Base-by-base conservation (phyloP, 1,284 basidiomycete genomes). In the Boletus smithii region DNA sequence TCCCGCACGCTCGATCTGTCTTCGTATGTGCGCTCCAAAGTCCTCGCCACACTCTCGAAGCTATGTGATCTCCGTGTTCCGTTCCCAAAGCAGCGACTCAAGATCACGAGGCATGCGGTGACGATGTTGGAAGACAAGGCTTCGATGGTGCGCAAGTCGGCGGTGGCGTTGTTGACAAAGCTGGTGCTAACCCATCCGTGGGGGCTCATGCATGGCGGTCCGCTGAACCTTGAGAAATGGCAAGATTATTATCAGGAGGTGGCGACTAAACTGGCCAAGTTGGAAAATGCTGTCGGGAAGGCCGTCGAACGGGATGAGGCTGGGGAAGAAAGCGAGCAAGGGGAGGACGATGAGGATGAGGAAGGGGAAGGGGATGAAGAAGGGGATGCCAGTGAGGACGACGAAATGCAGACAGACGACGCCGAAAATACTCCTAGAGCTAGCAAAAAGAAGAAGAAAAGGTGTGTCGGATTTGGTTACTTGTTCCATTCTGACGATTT, bases 131-230 rank as follows among this genome's bases (percentile, higher is more conserved):
- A 93, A 58, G 97, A 99, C 73, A 98, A 98, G 70, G 85, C 83
- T 1, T 84, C 90, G 26, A 84, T 80, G 10, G 95, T 97, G 11
- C 78, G 95, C 56, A 93, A 93, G 67, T 83, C 81, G 50, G 88
- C 94, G 9, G 87, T 92, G 42, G 77, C 80, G 16, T 73, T 97
- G 6, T 70, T 99, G 26, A 81, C 81, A 39, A 83, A 83, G 60
- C 73, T 99, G 20, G 73, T 99, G 34, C 60, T 81, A 51, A 97
- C 94, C 0, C 95, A 99, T 70, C 95, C 95, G 2, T 98, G 91
- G 63, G 88, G 88, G 0, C 62, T 81, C 8, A 78, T 90, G 67
- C 85, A 97, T 58, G 95, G 94, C 0, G 95, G 94, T 0, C 80
- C 83, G 37, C 73, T 99, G 42, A 81, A 83, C 39, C 69, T 83